These are phyloP conservation scores for Pholiota conissans DNA, from an alignment of 768 basidiomycete species.

Conservation along the genomic window DNA sequence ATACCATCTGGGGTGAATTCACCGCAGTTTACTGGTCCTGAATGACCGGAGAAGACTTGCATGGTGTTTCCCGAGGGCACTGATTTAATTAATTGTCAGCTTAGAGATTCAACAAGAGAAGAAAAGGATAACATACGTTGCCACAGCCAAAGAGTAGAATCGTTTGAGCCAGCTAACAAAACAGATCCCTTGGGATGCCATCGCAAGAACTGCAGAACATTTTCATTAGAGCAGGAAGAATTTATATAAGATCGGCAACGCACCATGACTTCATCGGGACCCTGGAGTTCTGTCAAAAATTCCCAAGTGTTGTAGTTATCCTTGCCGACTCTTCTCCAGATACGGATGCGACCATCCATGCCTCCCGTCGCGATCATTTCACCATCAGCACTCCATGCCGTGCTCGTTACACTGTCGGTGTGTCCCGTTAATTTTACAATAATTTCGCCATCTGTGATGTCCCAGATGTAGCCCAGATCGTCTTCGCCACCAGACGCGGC, in stretches of 20 bases:
- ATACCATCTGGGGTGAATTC: slow-evolving; percentile 83
- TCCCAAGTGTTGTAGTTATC: slow-evolving; percentile 85
- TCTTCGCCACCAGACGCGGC: slow-evolving; percentile 95
- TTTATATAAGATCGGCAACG: slow-evolving; percentile 22
- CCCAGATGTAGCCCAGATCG: slow-evolving; percentile 93
- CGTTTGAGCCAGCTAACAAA: slow-evolving; percentile 89
- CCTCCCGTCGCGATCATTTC: slow-evolving; percentile 95
- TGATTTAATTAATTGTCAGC: slow-evolving; percentile 29
- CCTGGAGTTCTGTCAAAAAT: slow-evolving; percentile 89
- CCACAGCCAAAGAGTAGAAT: slow-evolving; percentile 96
- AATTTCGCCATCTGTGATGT: slow-evolving; percentile 76
- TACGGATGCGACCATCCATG: slow-evolving; percentile 93
- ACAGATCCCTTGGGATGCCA: slow-evolving; percentile 97
- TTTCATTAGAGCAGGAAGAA: slow-evolving; percentile 1
- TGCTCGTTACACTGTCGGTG: slow-evolving; percentile 82
- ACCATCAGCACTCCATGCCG: slow-evolving; percentile 84
- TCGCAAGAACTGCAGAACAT: slow-evolving; percentile 69
- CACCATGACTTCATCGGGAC: slow-evolving; percentile 95
- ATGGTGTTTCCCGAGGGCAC: slow-evolving; percentile 95
- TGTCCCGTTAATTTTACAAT: slow-evolving; percentile 90
- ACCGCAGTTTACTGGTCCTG: slow-evolving; percentile 80
- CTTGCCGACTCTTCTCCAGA: slow-evolving; percentile 86
- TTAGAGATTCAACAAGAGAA: not conserved
- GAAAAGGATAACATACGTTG: slow-evolving; percentile 62
- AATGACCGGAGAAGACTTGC: slow-evolving; percentile 94